Percentiles rank a stretch among this genome's conserved stretches.
phyloP scores from a whole-genome alignment of 139 green algal species.

The Volvox reticuliferus region DNA sequence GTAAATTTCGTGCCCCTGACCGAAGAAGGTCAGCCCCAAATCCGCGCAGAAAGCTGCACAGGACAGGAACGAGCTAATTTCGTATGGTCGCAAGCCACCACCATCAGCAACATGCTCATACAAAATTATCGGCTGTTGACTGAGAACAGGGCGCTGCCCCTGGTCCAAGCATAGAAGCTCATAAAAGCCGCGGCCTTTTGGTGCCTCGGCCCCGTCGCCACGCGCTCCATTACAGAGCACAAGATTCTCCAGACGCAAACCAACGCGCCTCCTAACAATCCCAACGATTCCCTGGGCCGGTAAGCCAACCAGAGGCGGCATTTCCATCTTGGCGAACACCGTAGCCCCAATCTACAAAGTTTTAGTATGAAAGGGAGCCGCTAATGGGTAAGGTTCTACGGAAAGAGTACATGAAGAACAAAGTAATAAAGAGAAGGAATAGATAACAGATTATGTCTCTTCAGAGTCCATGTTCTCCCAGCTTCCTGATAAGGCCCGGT shows the following conservation, averaged over 20 bases:
- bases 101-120: not conserved
- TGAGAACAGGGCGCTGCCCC: not conserved
- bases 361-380: too few species aligned
- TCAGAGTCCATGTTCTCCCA: too few species aligned
- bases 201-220: not conserved
- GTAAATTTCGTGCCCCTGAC: not conserved
- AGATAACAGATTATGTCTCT: too few species aligned
- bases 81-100: not conserved
- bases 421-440: too few species aligned
- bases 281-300: not conserved
- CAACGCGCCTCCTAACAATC: not conserved
- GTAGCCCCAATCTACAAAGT: too few species aligned
- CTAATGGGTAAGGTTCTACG: too few species aligned
- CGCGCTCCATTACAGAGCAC: not conserved
- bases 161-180: not conserved
- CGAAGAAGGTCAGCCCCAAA: not conserved
- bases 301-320: not conserved
- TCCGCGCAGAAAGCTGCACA: not conserved
- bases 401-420: too few species aligned
- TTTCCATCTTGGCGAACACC: not conserved
- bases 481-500: too few species aligned
- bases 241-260: not conserved
- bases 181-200: not conserved
- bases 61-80: not conserved
- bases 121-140: not conserved